Evolutionary conservation across 495 filamentous ascomycete species (phyloP).

Genomic region (Pyrenopolyporus hunteri): DNA sequence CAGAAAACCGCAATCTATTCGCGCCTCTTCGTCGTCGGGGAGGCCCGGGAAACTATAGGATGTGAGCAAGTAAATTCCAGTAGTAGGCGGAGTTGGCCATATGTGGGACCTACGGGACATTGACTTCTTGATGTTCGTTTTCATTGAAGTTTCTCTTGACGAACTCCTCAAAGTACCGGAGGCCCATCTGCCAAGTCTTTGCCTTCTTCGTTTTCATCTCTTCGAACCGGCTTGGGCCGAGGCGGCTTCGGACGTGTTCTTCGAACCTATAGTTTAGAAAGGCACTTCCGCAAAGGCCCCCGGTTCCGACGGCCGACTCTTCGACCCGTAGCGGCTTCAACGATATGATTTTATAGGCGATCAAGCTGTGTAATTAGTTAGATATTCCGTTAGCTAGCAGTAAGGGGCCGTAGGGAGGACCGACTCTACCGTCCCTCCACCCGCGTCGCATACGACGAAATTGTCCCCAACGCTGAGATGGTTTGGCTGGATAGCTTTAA

Average conservation of each 20-base stretch:
- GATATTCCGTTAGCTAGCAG: constrained; percentile 28
- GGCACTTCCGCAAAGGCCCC: constrained; percentile 69
- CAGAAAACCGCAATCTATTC: constrained; percentile 68
- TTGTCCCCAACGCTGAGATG: constrained; percentile 68
- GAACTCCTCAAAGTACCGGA: constrained; percentile 69
- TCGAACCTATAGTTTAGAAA: constrained; percentile 75
- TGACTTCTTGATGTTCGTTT: constrained; percentile 71
- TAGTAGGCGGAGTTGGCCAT: background rate
- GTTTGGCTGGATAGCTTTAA: constrained; percentile 71
- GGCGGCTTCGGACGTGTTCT: constrained; percentile 65
- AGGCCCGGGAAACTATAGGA: constrained; percentile 65
- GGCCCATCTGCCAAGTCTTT: constrained; percentile 76
- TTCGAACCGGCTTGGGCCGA: constrained; percentile 63
- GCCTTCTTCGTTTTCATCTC: constrained; percentile 64
- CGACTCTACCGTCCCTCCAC: constrained; percentile 75
- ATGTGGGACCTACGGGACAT: constrained; percentile 59
- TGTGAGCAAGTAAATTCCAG: background rate
- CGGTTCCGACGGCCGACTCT: constrained; percentile 70
- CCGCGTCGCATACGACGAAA: constrained; percentile 77
- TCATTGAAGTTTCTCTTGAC: constrained; percentile 78
- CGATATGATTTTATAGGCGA: constrained; percentile 69
- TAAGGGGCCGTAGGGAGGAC: constrained; percentile 34
- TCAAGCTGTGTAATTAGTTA: constrained; percentile 55
- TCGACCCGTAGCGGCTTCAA: constrained; percentile 64
- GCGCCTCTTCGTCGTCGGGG: constrained; percentile 67